Evolutionary conservation across 2,329 filamentous ascomycete species (phyloP).

Genomic region (Dendryphion nanum): DNA sequence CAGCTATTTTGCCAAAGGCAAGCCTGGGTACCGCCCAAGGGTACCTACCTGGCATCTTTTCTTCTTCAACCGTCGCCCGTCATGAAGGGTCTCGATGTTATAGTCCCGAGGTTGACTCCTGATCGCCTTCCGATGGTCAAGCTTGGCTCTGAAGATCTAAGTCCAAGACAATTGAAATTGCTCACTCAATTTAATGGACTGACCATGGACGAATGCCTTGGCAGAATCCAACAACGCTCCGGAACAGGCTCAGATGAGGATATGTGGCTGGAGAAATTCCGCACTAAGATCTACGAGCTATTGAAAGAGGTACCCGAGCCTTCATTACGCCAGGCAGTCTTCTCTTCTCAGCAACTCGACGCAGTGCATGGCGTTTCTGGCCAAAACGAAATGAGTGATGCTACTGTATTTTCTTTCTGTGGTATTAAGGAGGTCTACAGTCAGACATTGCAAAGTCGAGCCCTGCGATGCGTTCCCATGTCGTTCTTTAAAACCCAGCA

Average conservation of each 20-base stretch:
- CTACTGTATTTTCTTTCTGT: conserved; percentile 47
- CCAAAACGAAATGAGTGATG: conserved; percentile 23
- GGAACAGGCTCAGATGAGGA: conserved; percentile 16
- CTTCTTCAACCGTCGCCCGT: conserved; percentile 38
- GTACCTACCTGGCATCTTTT: conserved; percentile 41
- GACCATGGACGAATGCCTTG: conserved; percentile 29
- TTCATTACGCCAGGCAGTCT: conserved; percentile 43
- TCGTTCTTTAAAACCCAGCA: conserved; percentile 48
- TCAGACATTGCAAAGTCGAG: conserved; percentile 27
- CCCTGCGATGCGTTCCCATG: conserved; percentile 38
- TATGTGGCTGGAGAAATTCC: conserved; percentile 26
- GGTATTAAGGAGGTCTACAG: conserved; percentile 44
- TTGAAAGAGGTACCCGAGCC: conserved; percentile 39
- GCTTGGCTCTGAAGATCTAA: conserved; percentile 29
- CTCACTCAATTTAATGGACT: conserved; percentile 25
- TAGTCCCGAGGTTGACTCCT: conserved; percentile 41
- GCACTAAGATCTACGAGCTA: conserved; percentile 36
- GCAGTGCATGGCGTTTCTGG: conserved; percentile 21
- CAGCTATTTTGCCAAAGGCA: conserved; percentile 49
- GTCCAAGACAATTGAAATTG: conserved; percentile 19
- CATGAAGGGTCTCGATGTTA: conserved; percentile 44
- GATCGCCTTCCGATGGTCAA: conserved; percentile 47
- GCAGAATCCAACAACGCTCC: conserved; percentile 28
- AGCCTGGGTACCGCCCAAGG: conserved; percentile 49
- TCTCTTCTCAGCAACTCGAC: conserved; percentile 43